phyloP scores from a whole-genome alignment of 2,329 filamentous ascomycete genomes.

The Arthrobotrys conoides region DNA sequence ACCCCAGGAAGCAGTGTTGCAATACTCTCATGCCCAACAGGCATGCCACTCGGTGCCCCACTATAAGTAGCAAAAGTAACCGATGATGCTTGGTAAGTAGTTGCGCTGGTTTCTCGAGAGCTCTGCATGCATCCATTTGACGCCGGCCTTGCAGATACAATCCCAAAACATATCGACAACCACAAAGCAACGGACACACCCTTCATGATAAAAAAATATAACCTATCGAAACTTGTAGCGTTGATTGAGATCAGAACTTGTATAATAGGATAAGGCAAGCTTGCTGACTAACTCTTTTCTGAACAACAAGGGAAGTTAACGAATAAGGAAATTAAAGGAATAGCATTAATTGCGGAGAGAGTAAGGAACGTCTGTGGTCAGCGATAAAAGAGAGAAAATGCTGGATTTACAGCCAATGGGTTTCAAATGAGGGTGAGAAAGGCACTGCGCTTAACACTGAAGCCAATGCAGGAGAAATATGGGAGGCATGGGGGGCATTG shows the following conservation, averaged over 20 bases:
- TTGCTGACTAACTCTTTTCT: too few relatives aligned
- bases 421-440: not conserved
- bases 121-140: slow-evolving; percentile 7
- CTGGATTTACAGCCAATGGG: not conserved
- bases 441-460: not conserved
- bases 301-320: too few relatives aligned
- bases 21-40: slow-evolving; percentile 14
- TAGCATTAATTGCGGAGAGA: not conserved
- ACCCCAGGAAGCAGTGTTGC: slow-evolving; percentile 47
- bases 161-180: slow-evolving; percentile 2
- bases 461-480: slow-evolving; percentile 1
- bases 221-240: not conserved
- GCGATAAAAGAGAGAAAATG: slow-evolving; percentile 6
- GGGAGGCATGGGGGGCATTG: slow-evolving; percentile 1
- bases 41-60: slow-evolving; percentile 30
- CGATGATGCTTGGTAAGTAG: slow-evolving; percentile 30
- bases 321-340: not conserved
- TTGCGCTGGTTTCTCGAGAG: slow-evolving; percentile 14
- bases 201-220: slow-evolving; percentile 29
- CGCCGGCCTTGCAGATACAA: slow-evolving; percentile 35
- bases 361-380: slow-evolving; percentile 12
- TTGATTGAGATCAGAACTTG: too few relatives aligned
- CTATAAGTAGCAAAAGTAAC: slow-evolving; percentile 49
- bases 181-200: not conserved
- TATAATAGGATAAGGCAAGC: not conserved